Base-by-base conservation (phyloP, 768 basidiomycete species). In the Hericium alpestre region DNA sequence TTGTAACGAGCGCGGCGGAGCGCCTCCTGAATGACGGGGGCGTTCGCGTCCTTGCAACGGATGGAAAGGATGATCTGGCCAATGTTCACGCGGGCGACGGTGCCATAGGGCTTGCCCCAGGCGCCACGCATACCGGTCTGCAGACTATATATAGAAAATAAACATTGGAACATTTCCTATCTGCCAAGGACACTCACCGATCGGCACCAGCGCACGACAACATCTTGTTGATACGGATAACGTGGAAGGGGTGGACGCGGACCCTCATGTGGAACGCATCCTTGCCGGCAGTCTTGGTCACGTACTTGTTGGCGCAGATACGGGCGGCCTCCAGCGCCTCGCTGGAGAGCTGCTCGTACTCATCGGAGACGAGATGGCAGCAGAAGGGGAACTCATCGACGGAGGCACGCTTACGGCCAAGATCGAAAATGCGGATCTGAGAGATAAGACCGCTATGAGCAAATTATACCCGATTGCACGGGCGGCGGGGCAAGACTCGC, bases 151-250 rank as follows among this genome's bases (percentile, higher is more conserved):
- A 43, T 25, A 20, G 23, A 38, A 38, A 18, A 32, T 20, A 11
- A 38, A 25, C 11, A 27, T 23, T 56, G 54, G 23, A 20, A 27
- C 40, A 13, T 22, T 27, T 54, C n/a, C 4, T n/a, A 43, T 49
- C 2, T 15, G 8, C 9, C n/a, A 6, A 7, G 70, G 11, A 40
- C 11, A 43, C 82, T 49, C 59, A 87, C 90, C 91, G 79, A 92
- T 99, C 96, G 66, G 96, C 94, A 65, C 96, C 95, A 65, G 96
- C 96, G 71, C 96, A 98, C 58, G 87, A 90, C 80, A 98, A 89
- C 91, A 96, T 98, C 86, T 99, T 98, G 89, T 98, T 96, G 85
- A 96, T 96, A 62, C 96, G 89, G 76, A 99, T 74, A 66, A 98
- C 92, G 72, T 99, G 96, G 91, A 87, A 96, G 46, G 95, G 96